phyloP scores from a whole-genome alignment of 371 early-diverging fungal species.

The Mortierella sp. region DNA sequence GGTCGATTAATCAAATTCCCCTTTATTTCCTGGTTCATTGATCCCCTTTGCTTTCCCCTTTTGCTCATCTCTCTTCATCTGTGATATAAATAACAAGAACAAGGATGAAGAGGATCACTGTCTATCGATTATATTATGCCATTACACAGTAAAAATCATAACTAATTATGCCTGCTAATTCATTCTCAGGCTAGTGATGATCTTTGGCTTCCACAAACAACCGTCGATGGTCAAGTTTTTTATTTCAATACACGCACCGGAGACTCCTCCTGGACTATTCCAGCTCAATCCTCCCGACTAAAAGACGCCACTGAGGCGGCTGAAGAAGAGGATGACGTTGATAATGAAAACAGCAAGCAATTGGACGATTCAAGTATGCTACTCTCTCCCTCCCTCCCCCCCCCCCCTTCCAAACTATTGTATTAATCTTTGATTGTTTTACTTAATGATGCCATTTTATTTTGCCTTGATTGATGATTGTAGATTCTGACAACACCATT shows the following conservation, averaged over 20 bases:
- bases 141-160: neutral
- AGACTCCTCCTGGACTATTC: slow-evolving; percentile 64
- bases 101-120: slow-evolving; percentile 1
- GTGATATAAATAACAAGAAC: neutral
- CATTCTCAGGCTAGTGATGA: slow-evolving; percentile 29
- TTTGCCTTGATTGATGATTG: neutral
- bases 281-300: slow-evolving; percentile 15
- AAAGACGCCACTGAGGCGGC: neutral
- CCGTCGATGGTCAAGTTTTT: slow-evolving; percentile 67
- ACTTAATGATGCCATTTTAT: neutral
- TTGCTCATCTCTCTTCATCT: neutral
- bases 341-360: neutral
- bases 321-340: slow-evolving; percentile 7
- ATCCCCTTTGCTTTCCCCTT: neutral
- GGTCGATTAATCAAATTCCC: neutral
- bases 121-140: slow-evolving; percentile 1
- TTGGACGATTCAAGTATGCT: neutral
- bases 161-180: neutral
- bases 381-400: too few species aligned
- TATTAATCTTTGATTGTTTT: neutral
- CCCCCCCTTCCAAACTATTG: neutral
- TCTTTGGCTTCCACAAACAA: slow-evolving; percentile 59
- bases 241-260: slow-evolving; percentile 71
- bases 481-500: slow-evolving; percentile 20
- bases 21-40: neutral